phyloP scores from a whole-genome alignment of 179 eudicot genomes.

The Heliamphora ciliata region DNA sequence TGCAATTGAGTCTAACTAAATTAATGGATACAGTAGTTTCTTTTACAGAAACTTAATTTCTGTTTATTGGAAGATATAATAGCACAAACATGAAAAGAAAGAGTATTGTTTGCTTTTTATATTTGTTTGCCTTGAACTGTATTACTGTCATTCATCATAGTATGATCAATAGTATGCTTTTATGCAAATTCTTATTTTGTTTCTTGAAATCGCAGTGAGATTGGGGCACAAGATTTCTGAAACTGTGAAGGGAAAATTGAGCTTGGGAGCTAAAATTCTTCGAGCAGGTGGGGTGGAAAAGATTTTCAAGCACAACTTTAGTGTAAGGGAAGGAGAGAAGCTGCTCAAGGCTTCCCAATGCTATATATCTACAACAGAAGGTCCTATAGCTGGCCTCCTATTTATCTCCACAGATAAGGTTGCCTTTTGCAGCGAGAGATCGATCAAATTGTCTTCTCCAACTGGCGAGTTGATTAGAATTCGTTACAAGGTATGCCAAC shows the following conservation, averaged over 20 bases:
- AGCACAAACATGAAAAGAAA: too few species aligned
- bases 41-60: not conserved
- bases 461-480: slow-evolving; percentile 23
- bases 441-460: slow-evolving; percentile 29
- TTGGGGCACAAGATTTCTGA: slow-evolving; percentile 17
- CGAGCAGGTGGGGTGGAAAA: slow-evolving; percentile 36
- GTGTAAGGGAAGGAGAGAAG: slow-evolving; percentile 27
- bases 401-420: slow-evolving; percentile 39
- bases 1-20: not conserved
- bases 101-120: too few species aligned
- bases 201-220: slow-evolving; percentile 20
- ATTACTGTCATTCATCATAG: too few species aligned
- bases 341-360: slow-evolving; percentile 35
- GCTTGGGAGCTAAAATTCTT: slow-evolving; percentile 28
- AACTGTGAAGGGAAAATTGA: slow-evolving; percentile 37
- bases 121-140: not conserved
- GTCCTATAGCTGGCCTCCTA: slow-evolving; percentile 44
- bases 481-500: slow-evolving; percentile 32
- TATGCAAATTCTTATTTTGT: not conserved
- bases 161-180: too few species aligned
- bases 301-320: slow-evolving; percentile 31
- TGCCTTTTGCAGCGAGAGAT: slow-evolving; percentile 46
- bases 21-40: not conserved
- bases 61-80: not conserved
- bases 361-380: slow-evolving; percentile 43